These are phyloP conservation scores for Primulina eburnea DNA, from an alignment of 257 asterid species.

Conservation along the genomic window DNA sequence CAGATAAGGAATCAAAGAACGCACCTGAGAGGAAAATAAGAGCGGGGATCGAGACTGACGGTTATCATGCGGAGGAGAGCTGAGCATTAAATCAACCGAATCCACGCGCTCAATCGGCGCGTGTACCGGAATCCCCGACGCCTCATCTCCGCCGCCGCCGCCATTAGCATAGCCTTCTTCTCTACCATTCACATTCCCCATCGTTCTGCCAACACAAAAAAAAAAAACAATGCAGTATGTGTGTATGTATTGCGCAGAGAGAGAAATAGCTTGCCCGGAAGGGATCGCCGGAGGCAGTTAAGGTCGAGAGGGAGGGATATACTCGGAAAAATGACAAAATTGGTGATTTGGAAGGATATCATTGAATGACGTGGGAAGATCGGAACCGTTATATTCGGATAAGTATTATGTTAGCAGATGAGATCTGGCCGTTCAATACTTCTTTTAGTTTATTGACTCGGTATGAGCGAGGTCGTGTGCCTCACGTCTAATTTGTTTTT, in stretches of 20 bases:
- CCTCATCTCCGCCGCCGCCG: conserved; percentile 31
- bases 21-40: conserved; percentile 66
- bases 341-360: conserved; percentile 33
- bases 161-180: conserved; percentile 39
- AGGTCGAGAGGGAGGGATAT: conserved; percentile 19
- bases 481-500: conserved; percentile 24
- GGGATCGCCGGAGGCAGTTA: conserved; percentile 26
- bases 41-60: conserved; percentile 53
- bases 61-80: conserved; percentile 64
- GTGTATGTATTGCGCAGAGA: conserved; percentile 17
- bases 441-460: conserved; percentile 24
- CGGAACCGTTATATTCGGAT: conserved; percentile 46
- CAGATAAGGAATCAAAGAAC: conserved; percentile 8
- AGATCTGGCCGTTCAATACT: conserved; percentile 25
- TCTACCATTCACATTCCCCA: conserved; percentile 79
- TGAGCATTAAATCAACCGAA: conserved; percentile 63
- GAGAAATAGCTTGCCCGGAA: conserved; percentile 19
- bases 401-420: conserved; percentile 29
- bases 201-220: conserved; percentile 19
- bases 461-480: conserved; percentile 21
- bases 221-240: conserved; percentile 10
- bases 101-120: conserved; percentile 40
- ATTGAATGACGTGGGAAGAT: conserved; percentile 42
- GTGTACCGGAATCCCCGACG: conserved; percentile 35
- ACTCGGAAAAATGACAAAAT: conserved; percentile 20